phyloP scores from a whole-genome alignment of 2,329 filamentous ascomycete genomes.

The Penicillium sp. region DNA sequence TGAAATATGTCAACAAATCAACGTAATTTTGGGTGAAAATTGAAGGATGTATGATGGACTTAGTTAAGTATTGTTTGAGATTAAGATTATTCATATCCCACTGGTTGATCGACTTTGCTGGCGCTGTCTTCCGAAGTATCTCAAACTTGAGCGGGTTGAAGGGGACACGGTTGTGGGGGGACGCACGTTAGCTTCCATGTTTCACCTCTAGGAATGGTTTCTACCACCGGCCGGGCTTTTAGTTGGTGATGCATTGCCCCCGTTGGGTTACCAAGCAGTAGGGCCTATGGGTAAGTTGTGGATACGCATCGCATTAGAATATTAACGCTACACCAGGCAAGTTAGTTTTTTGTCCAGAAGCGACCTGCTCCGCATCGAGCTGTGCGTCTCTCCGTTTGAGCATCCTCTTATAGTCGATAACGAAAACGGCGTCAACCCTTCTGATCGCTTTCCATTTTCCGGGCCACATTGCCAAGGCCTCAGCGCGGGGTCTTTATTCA shows the following conservation, averaged over 20 bases:
- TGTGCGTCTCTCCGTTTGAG: constrained; percentile 5
- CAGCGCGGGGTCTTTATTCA: too few species aligned
- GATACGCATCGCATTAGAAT: constrained; percentile 3
- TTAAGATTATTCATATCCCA: constrained; percentile 20
- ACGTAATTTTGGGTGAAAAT: constrained; percentile 2
- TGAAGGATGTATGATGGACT: background rate
- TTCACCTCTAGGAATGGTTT: too few species aligned
- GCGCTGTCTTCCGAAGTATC: constrained; percentile 1
- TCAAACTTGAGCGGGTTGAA: constrained; percentile 1
- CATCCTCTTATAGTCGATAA: too few species aligned
- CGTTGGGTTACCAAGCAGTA: too few species aligned
- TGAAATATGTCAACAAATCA: background rate
- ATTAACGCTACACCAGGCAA: constrained; percentile 6
- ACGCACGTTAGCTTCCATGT: too few species aligned
- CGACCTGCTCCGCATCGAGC: constrained; percentile 2
- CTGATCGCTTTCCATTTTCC: too few species aligned
- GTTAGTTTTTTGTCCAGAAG: background rate
- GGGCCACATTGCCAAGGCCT: too few species aligned
- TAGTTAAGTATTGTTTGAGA: background rate
- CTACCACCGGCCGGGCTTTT: too few species aligned
- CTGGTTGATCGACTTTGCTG: background rate
- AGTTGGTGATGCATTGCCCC: too few species aligned
- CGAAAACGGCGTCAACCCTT: too few species aligned
- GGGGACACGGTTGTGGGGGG: constrained; percentile 1
- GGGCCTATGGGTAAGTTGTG: too few species aligned